Base-by-base conservation (phyloP, 257 asterid species). In the Penstemon davidsonii region DNA sequence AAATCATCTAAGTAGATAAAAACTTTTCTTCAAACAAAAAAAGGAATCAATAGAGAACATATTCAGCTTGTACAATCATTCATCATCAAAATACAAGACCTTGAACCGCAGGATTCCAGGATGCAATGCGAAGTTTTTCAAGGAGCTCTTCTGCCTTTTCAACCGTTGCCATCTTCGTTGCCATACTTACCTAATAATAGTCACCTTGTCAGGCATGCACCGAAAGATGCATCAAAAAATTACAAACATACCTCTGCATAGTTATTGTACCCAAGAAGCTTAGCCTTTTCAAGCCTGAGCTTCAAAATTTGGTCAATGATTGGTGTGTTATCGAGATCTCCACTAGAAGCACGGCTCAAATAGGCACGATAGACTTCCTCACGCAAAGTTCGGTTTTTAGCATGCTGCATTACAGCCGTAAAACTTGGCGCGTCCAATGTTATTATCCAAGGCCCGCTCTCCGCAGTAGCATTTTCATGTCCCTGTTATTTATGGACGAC, bases 361-460 rank as follows among this genome's bases (percentile, higher is more conserved):
- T 83, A 87, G 73, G 96, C 96, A 75, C 86, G 89, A 81, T 94
- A 94, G 59, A 94, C 95, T 82, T 94, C 99, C 89, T 94, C 97
- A 12, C 99, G 92, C 80, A 94, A 78, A 43, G 85, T 66, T 76
- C 96, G 87, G 53, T 87, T 91, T 76, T 82, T 86, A 50, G 97
- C 93, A 73, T 94, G 97, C 78, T 91, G 97, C 93, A 88, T 73
- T 40, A 91, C 95, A 68, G 99, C 81, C 86, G 75, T 81, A 78
- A 55, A 88, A 74, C 99, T 88, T 60, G 99, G 98, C 55, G 95
- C 95, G 66, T 94, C 99, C 88, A 91, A 70, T 62, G 99, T 94
- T 50, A 94, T 81, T 4, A 94, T 62, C 99, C 99, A 94, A 8
- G 99, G 99, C 45, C 99, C 99, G 72, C 69, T 81, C 77, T 91